A percentile compares a stretch with the other conserved stretches of the same genome.
phyloP scores from a whole-genome alignment of 73 alveolate genomes.

The Paramecium caudatum region DNA sequence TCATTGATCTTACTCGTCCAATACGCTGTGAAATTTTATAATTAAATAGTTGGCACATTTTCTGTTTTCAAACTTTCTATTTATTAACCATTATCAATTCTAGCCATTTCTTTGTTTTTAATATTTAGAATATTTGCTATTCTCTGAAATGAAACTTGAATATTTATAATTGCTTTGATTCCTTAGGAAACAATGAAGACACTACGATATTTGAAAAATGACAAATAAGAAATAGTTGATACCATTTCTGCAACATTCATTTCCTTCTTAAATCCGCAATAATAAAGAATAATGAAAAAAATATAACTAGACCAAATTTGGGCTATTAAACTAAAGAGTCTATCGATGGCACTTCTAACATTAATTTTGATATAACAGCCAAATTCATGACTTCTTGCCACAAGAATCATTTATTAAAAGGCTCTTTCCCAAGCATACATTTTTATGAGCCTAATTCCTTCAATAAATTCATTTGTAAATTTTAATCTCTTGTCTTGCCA shows the following conservation, averaged over 20 bases:
- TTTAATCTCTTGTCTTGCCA: constrained; percentile 35
- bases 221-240: constrained; percentile 10
- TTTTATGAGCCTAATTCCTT: constrained; percentile 55
- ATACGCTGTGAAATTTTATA: constrained; percentile 28
- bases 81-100: not conserved
- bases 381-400: not conserved
- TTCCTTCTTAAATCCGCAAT: not conserved
- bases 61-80: not conserved
- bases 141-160: constrained; percentile 21
- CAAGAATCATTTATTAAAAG: not conserved
- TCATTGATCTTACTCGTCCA: constrained; percentile 6
- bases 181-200: constrained; percentile 52
- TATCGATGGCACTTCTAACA: not conserved
- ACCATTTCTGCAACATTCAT: constrained; percentile 48
- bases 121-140: constrained; percentile 48
- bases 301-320: constrained; percentile 26
- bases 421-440: constrained; percentile 60
- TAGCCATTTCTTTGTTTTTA: constrained; percentile 8
- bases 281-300: constrained; percentile 34
- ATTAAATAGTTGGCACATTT: not conserved
- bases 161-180: not conserved
- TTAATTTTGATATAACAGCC: not conserved
- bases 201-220: not conserved
- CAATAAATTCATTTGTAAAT: constrained; percentile 52
- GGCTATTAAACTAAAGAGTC: constrained; percentile 15